Conservation (phyloP, 495 filamentous ascomycete species). For the Aspergillus baeticus region DNA sequence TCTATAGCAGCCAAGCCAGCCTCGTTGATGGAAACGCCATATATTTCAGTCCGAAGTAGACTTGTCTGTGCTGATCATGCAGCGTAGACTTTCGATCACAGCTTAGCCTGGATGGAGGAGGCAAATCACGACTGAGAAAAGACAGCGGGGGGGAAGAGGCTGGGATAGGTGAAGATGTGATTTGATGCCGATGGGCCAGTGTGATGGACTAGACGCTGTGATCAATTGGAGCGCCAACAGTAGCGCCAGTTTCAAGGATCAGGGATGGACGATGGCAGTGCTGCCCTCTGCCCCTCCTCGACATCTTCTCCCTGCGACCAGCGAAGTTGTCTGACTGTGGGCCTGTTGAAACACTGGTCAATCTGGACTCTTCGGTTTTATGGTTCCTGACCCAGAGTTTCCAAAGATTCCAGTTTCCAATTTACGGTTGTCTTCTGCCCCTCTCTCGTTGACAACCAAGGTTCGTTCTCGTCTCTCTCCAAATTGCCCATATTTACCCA, state of each 20-base stretch:
- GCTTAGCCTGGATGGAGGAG: conserved; percentile 15
- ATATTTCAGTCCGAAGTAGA: neutral
- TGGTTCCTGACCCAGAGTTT: conserved; percentile 9
- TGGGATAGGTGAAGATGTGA: neutral
- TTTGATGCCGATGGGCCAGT: neutral
- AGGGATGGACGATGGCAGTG: conserved; percentile 5
- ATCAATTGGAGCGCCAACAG: conserved; percentile 15
- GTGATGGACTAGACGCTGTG: conserved; percentile 15
- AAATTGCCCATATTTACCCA: neutral
- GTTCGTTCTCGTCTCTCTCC: conserved; percentile 2
- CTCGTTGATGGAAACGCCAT: too few species aligned
- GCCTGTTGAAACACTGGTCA: conserved; percentile 26
- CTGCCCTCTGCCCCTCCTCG: neutral
- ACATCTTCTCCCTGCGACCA: neutral
- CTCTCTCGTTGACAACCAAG: conserved; percentile 10
- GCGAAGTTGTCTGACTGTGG: conserved; percentile 6
- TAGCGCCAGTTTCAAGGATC: conserved; percentile 12
- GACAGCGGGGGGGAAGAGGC: neutral
- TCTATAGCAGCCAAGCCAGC: neutral
- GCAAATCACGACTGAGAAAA: neutral
- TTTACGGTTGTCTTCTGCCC: neutral
- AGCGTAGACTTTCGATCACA: conserved; percentile 25
- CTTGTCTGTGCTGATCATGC: conserved; percentile 20
- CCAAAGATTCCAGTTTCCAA: neutral
- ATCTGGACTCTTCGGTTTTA: neutral